Conservation (phyloP, 1,284 basidiomycete genomes). For the Puccinia hordei region DNA sequence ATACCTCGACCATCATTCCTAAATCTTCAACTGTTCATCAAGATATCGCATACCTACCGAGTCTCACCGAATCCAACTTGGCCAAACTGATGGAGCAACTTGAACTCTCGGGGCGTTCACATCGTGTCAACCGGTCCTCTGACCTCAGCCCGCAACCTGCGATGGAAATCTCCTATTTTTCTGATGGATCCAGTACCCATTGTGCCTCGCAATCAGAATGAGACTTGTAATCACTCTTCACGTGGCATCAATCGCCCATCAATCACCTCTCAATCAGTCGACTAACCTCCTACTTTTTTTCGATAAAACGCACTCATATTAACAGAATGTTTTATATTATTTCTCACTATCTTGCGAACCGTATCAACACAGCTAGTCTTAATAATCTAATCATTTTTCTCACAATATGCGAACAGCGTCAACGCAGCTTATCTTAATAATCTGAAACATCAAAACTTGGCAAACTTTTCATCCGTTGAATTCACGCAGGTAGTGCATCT, state of each 20-base stretch:
- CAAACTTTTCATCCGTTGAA: no score
- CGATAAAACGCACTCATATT: no score
- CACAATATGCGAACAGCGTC: no score
- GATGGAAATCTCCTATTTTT: neutral
- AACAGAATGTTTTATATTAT: no score
- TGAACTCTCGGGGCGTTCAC: neutral
- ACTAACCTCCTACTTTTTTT: no score
- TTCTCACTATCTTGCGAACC: no score
- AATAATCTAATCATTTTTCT: no score
- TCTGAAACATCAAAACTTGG: no score
- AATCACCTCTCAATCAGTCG: no score
- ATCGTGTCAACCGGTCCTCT: neutral
- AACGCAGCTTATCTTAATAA: no score
- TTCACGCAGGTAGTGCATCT: no score
- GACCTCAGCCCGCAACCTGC: neutral
- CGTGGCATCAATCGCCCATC: neutral
- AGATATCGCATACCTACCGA: neutral
- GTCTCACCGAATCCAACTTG: neutral
- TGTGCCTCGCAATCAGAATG: neutral
- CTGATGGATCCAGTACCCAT: conserved; percentile 12
- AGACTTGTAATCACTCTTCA: neutral
- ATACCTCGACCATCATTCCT: neutral
- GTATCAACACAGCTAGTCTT: no score
- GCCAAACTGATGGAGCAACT: neutral
- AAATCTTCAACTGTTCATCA: neutral